Base-by-base conservation (phyloP, 305 asterid genomes). In the Fraxinus nigra region DNA sequence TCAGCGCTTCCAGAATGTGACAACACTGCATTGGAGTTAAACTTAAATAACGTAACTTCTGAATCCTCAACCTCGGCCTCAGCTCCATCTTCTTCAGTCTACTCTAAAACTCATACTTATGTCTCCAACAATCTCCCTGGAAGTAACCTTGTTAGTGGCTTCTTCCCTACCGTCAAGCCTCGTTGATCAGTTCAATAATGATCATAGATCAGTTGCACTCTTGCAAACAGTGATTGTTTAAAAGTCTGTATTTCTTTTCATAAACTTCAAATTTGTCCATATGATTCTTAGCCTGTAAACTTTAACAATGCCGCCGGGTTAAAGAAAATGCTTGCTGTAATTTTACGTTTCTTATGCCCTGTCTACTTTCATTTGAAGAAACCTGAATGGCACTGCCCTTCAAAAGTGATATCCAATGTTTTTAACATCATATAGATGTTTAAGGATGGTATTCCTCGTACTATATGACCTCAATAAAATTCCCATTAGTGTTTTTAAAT, bases 141-240 rank as follows among this genome's bases (percentile, higher is more conserved):
- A 77, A 87, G 91, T 65, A 90, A 89, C 84, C 97, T 95, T 75
- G 86, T 87, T 40, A 91, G 97, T 75, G 95, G 92, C 18, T 87
- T 87, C 79, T 76, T 89, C 16, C 85, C 79, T 59, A 76, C 89
- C 37, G 83, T 94, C 79, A 80, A 78, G 16, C 97, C 98, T 56
- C 98, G 97, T 72, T 93, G 85, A 89, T 6, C 33, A 24, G 14
- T 22, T 22, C 18, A 26, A 65, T 65, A 14, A 69, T 32, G 22
- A 30, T 69, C 22, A 13, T 59, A 20, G 69, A 18, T 59, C 69
- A 59, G 5, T 20, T 59, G 30, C 30, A 59, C 69, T 20, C 69
- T 59, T 59, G 0, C 69, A 20, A 59, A 6, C 69, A 59, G 69
- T 59, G 69, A 59, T 59, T 7, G 30, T 20, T 20, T 18, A 59